A percentile compares a stretch with the other conserved stretches of the same genome.
phyloP scores from a whole-genome alignment of 495 filamentous ascomycete genomes.

The Podospora tetraspora region DNA sequence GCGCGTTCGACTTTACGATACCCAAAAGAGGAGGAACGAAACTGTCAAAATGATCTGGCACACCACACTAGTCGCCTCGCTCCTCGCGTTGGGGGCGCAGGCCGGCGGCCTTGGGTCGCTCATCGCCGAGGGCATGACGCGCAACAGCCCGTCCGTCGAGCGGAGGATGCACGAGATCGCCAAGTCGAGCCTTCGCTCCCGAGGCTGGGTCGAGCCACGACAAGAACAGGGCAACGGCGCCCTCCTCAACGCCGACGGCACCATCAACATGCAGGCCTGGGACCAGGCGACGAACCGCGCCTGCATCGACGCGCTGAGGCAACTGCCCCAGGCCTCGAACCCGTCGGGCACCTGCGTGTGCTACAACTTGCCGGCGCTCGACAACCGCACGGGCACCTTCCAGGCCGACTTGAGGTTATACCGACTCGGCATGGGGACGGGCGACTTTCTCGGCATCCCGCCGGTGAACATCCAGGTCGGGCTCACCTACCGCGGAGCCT shows the following conservation, averaged over 20 bases:
- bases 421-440: constrained; percentile 52
- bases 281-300: constrained; percentile 47
- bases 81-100: constrained; percentile 27
- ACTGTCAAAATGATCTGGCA: constrained; percentile 28
- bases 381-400: constrained; percentile 60
- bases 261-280: constrained; percentile 45
- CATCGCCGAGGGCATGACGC: constrained; percentile 25
- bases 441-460: constrained; percentile 52
- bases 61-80: constrained; percentile 22
- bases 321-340: constrained; percentile 51
- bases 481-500: constrained; percentile 56
- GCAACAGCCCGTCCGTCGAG: constrained; percentile 19
- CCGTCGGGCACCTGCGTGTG: constrained; percentile 70
- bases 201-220: constrained; percentile 19
- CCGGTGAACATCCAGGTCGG: constrained; percentile 52
- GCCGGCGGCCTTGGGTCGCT: constrained; percentile 22
- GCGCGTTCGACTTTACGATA: neutral
- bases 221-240: constrained; percentile 18
- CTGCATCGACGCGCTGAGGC: constrained; percentile 44
- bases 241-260: constrained; percentile 29
- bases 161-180: constrained; percentile 27
- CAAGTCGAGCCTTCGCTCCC: constrained; percentile 16
- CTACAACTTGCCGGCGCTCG: constrained; percentile 64
- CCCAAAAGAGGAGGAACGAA: constrained; percentile 20
- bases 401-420: constrained; percentile 67